These are phyloP conservation scores for Coemansia sp. DNA, from an alignment of 192 early-diverging fungal species.

Conservation along the genomic window DNA sequence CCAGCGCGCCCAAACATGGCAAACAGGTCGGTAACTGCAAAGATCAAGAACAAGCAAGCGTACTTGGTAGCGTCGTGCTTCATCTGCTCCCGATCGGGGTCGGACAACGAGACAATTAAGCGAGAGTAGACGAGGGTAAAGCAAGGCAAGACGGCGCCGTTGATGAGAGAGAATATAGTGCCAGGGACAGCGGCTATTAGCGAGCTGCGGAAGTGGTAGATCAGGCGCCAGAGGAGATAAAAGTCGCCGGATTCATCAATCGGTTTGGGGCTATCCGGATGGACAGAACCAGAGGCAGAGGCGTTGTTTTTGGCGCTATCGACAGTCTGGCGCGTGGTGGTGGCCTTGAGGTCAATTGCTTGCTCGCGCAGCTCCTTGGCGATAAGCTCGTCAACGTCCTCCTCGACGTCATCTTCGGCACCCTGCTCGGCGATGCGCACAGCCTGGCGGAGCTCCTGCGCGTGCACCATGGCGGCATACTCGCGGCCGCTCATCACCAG, in stretches of 20 bases:
- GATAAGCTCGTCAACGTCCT: conserved; percentile 35
- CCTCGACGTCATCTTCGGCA: conserved; percentile 16
- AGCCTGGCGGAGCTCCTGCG: conserved; percentile 84
- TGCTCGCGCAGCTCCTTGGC: conserved; percentile 46
- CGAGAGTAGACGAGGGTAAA: conserved; percentile 69
- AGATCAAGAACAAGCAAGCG: conserved; percentile 49
- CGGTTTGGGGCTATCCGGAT: conserved; percentile 4
- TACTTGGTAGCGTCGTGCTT: conserved; percentile 29
- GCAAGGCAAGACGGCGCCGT: conserved; percentile 75
- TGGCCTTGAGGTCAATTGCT: conserved; percentile 36
- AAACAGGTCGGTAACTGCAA: conserved; percentile 54
- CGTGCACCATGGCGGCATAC: conserved; percentile 54
- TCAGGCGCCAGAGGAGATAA: conserved; percentile 17
- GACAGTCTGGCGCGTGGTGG: conserved; percentile 27
- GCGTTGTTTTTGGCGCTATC: conserved; percentile 18
- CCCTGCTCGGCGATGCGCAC: conserved; percentile 30
- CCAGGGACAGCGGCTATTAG: conserved; percentile 30
- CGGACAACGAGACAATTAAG: conserved; percentile 28
- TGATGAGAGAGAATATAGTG: conserved; percentile 33
- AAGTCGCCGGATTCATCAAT: conserved; percentile 33
- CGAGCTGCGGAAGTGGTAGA: conserved; percentile 22
- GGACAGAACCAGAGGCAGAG: neutral
- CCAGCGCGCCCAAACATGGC: conserved; percentile 57
- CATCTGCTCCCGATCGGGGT: conserved; percentile 18
- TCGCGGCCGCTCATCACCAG: conserved; percentile 63